Evolutionary conservation across 2,329 filamentous ascomycete species (phyloP).

Genomic region (Purpureocillium takamizusanense): DNA sequence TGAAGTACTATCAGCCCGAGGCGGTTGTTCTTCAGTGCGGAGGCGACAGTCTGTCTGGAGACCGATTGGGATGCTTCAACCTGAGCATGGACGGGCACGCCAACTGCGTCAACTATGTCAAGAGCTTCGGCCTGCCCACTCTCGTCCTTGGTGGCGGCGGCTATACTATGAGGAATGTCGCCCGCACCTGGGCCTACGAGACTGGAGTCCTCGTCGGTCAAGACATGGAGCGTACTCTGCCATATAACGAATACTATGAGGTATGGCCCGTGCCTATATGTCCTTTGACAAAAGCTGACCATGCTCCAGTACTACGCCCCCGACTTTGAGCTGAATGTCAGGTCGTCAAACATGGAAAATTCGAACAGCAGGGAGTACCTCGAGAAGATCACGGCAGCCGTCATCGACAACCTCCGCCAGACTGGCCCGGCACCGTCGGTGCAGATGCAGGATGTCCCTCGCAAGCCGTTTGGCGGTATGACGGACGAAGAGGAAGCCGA

Average conservation of each 20-base stretch:
- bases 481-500: constrained; percentile 59
- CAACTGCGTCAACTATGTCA: constrained; percentile 87
- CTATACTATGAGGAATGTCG: constrained; percentile 95
- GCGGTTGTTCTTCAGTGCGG: constrained; percentile 95
- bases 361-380: constrained; percentile 78
- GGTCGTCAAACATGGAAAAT: constrained; percentile 83
- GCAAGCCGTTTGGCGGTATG: constrained; percentile 51
- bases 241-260: constrained; percentile 94
- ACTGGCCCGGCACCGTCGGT: constrained; percentile 82
- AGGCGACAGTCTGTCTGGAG: constrained; percentile 87
- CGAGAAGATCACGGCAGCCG: constrained; percentile 69
- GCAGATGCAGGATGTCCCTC: constrained; percentile 73
- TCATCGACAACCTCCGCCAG: constrained; percentile 80
- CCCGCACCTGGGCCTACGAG: constrained; percentile 94
- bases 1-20: constrained; percentile 79
- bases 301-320: constrained; percentile 73
- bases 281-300: constrained; percentile 10
- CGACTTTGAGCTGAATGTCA: constrained; percentile 84
- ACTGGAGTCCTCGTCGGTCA: constrained; percentile 83
- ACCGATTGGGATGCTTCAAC: constrained; percentile 93
- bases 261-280: constrained; percentile 23
- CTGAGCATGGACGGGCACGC: constrained; percentile 94
- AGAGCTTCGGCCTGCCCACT: constrained; percentile 73
- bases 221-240: constrained; percentile 71
- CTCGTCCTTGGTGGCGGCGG: constrained; percentile 93